Evolutionary conservation across 345 rosid species (phyloP).

Genomic region (Ceriops tagal): DNA sequence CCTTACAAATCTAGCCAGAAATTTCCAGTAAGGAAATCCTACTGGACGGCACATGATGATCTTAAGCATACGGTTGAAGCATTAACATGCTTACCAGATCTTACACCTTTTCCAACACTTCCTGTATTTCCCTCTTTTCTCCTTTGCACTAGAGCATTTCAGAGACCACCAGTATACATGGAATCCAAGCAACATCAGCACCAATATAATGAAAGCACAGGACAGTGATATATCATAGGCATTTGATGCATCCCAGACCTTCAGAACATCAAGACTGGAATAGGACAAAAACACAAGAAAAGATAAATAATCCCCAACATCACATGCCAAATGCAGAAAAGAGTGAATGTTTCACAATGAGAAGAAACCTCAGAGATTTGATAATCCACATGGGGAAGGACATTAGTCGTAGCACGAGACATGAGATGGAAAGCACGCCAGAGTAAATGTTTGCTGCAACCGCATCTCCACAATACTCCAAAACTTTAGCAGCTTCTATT

Average conservation of each 20-base stretch:
- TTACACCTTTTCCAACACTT: constrained; percentile 87
- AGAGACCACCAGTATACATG: constrained; percentile 97
- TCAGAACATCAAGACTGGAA: constrained; percentile 50
- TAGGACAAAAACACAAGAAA: constrained; percentile 17
- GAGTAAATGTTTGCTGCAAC: constrained; percentile 83
- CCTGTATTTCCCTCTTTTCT: constrained; percentile 82
- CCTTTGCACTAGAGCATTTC: constrained; percentile 67
- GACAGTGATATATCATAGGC: constrained; percentile 37
- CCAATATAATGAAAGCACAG: constrained; percentile 78
- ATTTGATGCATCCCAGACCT: constrained; percentile 50
- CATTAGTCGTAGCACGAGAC: constrained; percentile 77
- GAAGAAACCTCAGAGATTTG: constrained; percentile 59
- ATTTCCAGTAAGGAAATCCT: no score
- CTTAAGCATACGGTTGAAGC: background rate
- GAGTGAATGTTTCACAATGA: constrained; percentile 12
- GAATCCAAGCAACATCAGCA: constrained; percentile 79
- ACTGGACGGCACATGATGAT: background rate
- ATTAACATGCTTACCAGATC: constrained; percentile 69
- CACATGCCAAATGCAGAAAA: background rate
- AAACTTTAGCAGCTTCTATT: constrained; percentile 86
- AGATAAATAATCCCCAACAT: constrained; percentile 13
- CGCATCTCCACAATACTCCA: constrained; percentile 72
- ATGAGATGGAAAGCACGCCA: constrained; percentile 81
- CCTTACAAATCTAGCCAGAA: no score
- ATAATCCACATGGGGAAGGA: constrained; percentile 94